Conservation (phyloP, 2,329 filamentous ascomycete species). For the Cladophialophora immunda region DNA sequence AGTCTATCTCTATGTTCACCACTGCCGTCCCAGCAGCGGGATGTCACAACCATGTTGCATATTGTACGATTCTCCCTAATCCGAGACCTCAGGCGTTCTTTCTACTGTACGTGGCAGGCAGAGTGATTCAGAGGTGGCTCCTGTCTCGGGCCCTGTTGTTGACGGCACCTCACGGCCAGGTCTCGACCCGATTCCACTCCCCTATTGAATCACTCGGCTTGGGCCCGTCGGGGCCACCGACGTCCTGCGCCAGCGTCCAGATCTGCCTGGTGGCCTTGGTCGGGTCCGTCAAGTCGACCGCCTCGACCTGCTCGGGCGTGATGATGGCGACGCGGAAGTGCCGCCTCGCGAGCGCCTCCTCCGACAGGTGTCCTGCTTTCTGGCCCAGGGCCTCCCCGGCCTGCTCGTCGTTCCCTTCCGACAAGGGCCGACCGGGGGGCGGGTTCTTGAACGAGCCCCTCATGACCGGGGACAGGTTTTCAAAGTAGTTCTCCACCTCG, state of each 20-base stretch:
- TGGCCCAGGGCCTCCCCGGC: conserved; percentile 62
- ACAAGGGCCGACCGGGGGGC: conserved; percentile 69
- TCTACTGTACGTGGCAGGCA: no score
- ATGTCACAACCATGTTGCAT: no score
- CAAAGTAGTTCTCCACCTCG: conserved; percentile 88
- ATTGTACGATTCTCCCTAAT: no score
- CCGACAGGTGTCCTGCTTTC: conserved; percentile 74
- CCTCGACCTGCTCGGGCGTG: conserved; percentile 79
- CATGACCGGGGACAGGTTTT: conserved; percentile 83
- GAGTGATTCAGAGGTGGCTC: neutral
- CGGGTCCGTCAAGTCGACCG: conserved; percentile 74
- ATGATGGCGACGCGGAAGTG: conserved; percentile 92
- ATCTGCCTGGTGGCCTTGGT: conserved; percentile 70
- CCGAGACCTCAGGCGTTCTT: no score
- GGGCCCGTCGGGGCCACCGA: conserved; percentile 49
- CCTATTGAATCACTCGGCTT: conserved; percentile 44
- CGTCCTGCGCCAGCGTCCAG: conserved; percentile 67
- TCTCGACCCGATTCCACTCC: conserved; percentile 73
- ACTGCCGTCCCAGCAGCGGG: no score
- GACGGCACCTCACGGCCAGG: conserved; percentile 64
- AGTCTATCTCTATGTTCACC: neutral
- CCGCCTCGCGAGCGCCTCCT: conserved; percentile 69
- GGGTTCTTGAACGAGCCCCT: conserved; percentile 78
- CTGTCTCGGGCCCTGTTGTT: neutral
- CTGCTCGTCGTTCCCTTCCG: conserved; percentile 57